phyloP scores from a whole-genome alignment of 164 flowering plant species.

The Buxus sempervirens region DNA sequence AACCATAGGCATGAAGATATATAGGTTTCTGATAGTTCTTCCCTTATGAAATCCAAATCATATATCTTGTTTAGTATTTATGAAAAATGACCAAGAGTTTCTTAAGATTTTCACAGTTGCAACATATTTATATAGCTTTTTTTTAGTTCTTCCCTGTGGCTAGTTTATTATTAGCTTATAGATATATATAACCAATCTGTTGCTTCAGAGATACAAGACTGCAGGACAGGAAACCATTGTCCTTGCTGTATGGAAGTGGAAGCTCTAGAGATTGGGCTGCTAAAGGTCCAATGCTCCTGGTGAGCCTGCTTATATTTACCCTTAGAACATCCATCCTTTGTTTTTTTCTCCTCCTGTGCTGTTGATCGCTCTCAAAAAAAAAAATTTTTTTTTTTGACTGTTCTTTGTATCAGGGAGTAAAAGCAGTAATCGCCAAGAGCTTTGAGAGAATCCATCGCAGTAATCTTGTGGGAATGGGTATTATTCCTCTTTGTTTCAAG shows the following conservation, averaged over 20 bases:
- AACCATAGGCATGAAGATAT: no score
- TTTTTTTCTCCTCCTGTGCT: background rate
- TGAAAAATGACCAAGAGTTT: no score
- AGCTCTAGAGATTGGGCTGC: slow-evolving; percentile 92
- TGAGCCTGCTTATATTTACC: slow-evolving; percentile 14
- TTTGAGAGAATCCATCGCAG: slow-evolving; percentile 88
- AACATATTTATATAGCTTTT: background rate
- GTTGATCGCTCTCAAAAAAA: no score
- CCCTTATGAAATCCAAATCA: no score
- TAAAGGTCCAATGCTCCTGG: slow-evolving; percentile 76
- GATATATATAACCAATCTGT: background rate
- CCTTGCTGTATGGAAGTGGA: slow-evolving; percentile 81
- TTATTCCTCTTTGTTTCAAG: slow-evolving; percentile 76
- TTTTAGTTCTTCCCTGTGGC: background rate
- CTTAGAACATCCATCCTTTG: background rate
- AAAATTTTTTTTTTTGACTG: background rate
- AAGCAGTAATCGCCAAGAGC: slow-evolving; percentile 84
- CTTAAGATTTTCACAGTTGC: no score
- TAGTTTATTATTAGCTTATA: background rate
- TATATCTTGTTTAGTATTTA: no score
- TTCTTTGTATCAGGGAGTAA: slow-evolving; percentile 57
- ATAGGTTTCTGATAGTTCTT: no score
- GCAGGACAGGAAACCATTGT: slow-evolving; percentile 66
- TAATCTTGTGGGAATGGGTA: slow-evolving; percentile 86
- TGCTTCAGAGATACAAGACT: slow-evolving; percentile 50